Evolutionary conservation across 2,329 filamentous ascomycete species (phyloP).

Genomic region (Rhynchosporium graminicola): DNA sequence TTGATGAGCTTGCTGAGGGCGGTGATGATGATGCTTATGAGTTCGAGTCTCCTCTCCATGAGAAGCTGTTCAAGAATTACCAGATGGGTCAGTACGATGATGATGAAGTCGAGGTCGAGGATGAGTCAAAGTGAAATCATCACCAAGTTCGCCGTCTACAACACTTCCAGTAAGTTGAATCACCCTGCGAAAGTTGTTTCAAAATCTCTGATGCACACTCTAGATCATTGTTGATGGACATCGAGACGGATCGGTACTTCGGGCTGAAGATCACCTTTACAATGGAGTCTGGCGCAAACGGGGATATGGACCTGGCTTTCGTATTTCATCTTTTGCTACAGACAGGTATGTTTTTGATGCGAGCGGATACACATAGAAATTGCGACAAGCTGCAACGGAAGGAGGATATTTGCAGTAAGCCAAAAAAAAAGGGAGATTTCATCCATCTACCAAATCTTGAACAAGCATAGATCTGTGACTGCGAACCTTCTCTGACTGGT

Average conservation of each 20-base stretch:
- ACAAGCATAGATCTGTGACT: not conserved
- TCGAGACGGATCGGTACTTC: not conserved
- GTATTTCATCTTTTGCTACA: not conserved
- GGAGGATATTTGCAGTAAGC: not conserved
- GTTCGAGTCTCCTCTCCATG: slow-evolving; percentile 1
- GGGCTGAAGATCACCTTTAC: not conserved
- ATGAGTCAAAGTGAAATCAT: not conserved
- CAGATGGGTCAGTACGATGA: slow-evolving; percentile 7
- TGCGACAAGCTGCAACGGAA: not conserved
- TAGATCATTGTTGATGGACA: not conserved
- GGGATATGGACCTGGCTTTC: not conserved
- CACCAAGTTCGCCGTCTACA: not conserved
- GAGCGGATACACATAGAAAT: not conserved
- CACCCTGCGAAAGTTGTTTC: not conserved
- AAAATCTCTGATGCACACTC: not conserved
- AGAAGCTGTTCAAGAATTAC: slow-evolving; percentile 7
- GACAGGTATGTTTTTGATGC: no score
- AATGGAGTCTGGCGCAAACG: no score
- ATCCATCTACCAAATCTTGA: not conserved
- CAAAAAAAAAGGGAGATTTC: not conserved
- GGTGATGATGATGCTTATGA: slow-evolving; percentile 6
- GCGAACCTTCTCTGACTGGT: not conserved
- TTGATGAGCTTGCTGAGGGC: not conserved
- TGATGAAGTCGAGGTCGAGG: not conserved
- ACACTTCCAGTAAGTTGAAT: not conserved